A percentile compares a stretch with the other conserved stretches of the same genome.
phyloP scores from a whole-genome alignment of 2,329 filamentous ascomycete genomes.

The Monilinia laxa region DNA sequence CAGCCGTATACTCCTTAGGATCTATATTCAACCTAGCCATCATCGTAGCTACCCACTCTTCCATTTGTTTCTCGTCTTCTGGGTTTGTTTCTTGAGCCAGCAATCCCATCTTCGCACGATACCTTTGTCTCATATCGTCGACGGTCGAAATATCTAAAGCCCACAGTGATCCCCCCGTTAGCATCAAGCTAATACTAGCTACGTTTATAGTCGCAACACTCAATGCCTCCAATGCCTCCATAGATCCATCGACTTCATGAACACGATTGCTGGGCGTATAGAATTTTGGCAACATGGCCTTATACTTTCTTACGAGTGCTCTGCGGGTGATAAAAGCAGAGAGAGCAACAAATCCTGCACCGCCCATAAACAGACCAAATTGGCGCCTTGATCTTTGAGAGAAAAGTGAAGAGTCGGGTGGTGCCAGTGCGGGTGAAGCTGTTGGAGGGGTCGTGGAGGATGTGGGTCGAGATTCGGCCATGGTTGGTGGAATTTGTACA shows the following conservation, averaged over 20 bases:
- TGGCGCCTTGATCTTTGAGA: conserved; percentile 49
- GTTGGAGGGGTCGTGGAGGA: conserved; percentile 21
- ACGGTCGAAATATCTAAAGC: conserved; percentile 72
- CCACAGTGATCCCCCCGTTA: conserved; percentile 71
- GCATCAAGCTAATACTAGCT: conserved; percentile 70
- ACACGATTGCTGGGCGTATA: conserved; percentile 63
- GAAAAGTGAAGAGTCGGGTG: conserved; percentile 36
- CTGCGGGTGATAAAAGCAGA: conserved; percentile 71
- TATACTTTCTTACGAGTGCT: conserved; percentile 62
- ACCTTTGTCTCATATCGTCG: conserved; percentile 59
- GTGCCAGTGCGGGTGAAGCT: conserved; percentile 17
- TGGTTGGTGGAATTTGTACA: conserved; percentile 12
- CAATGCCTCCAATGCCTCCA: conserved; percentile 80
- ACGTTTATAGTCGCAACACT: conserved; percentile 87
- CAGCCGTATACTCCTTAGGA: conserved; percentile 33
- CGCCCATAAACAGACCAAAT: conserved; percentile 69
- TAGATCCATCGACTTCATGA: conserved; percentile 57
- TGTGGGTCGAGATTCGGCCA: conserved; percentile 21
- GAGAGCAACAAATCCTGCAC: conserved; percentile 71
- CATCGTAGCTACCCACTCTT: conserved; percentile 59
- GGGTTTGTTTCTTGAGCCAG: conserved; percentile 44
- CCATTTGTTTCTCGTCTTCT: conserved; percentile 59
- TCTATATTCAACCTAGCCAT: conserved; percentile 56
- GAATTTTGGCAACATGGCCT: conserved; percentile 65
- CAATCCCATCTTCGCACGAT: conserved; percentile 46